phyloP scores from a whole-genome alignment of 176 grass and related monocot species.

The Avena eriantha region DNA sequence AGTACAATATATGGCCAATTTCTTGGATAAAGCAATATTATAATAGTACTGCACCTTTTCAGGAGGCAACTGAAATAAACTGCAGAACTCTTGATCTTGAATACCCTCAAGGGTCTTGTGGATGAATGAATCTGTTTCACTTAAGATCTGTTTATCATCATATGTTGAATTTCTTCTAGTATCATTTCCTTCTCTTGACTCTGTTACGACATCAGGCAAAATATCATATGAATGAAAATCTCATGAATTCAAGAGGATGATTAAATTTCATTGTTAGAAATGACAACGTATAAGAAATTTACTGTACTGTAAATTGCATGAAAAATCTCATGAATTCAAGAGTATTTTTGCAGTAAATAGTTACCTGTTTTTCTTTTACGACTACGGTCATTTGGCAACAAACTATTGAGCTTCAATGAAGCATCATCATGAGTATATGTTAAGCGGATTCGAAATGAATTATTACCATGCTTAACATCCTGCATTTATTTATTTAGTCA shows the following conservation, averaged over 20 bases:
- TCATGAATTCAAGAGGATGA: conserved; percentile 5
- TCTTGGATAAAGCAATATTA: not conserved
- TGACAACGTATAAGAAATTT: not conserved
- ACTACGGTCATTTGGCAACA: conserved; percentile 51
- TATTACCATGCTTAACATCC: conserved; percentile 65
- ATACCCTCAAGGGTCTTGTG: conserved; percentile 70
- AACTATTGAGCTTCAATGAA: conserved; percentile 62
- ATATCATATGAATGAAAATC: conserved; percentile 12
- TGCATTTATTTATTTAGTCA: conserved; percentile 47
- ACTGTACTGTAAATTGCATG: no score
- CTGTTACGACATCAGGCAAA: conserved; percentile 44
- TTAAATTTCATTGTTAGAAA: not conserved
- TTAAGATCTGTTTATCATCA: conserved; percentile 52
- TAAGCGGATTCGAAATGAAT: conserved; percentile 81
- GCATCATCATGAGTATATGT: conserved; percentile 76
- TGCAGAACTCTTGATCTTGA: conserved; percentile 69
- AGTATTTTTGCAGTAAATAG: not conserved
- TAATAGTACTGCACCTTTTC: conserved; percentile 56
- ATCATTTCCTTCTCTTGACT: conserved; percentile 45
- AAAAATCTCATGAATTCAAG: no score
- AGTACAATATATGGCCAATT: not conserved
- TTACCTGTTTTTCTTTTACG: conserved; percentile 72
- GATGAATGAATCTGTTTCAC: conserved; percentile 62
- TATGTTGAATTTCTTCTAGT: conserved; percentile 48
- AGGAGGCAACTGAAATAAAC: conserved; percentile 65